These are phyloP conservation scores for Syzygium aromaticum DNA, from an alignment of 345 rosid species.

Conservation along the genomic window DNA sequence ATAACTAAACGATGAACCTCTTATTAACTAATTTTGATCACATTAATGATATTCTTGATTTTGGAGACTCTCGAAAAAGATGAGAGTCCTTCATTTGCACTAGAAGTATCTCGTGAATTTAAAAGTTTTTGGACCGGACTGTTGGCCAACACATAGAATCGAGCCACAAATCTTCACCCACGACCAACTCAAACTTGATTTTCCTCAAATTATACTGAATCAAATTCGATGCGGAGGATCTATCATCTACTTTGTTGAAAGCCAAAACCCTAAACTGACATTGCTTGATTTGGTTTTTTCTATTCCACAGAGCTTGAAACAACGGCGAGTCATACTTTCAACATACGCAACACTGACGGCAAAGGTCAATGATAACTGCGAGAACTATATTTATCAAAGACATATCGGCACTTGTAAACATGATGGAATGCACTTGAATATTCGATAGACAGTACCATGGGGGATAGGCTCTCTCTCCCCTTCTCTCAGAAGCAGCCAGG, in stretches of 20 bases:
- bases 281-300: background rate
- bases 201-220: background rate
- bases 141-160: background rate
- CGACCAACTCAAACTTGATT: background rate
- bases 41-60: background rate
- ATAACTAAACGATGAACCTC: background rate
- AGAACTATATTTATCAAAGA: background rate
- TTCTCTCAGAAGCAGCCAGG: background rate
- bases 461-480: background rate
- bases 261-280: background rate
- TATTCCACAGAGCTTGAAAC: background rate
- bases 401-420: background rate
- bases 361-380: background rate
- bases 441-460: no score
- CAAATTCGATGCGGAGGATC: background rate
- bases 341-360: background rate
- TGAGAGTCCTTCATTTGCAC: background rate
- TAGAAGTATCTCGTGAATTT: background rate
- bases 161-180: background rate
- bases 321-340: background rate
- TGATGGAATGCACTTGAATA: background rate
- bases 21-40: background rate
- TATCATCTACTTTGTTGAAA: background rate
- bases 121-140: background rate
- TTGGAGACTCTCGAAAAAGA: background rate